These are phyloP conservation scores for Arthrobotrys conoides DNA, from an alignment of 2,329 filamentous ascomycete genomes.

Conservation along the genomic window DNA sequence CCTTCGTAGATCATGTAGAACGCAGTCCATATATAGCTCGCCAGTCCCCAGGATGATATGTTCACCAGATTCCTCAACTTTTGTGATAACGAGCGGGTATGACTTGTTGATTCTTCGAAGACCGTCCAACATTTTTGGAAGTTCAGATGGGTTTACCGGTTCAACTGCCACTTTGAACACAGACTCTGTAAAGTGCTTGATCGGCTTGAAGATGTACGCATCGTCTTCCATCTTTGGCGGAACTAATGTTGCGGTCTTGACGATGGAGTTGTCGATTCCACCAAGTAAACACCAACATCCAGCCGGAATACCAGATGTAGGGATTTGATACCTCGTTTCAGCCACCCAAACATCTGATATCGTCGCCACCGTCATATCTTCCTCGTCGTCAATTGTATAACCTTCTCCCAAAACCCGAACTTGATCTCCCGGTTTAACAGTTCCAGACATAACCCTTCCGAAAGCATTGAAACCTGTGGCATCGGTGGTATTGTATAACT, in stretches of 20 bases:
- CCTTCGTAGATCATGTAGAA: slow-evolving; percentile 90
- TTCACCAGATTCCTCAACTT: slow-evolving; percentile 97
- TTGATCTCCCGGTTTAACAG: slow-evolving; percentile 82
- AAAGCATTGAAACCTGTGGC: slow-evolving; percentile 93
- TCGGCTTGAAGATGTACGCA: slow-evolving; percentile 92
- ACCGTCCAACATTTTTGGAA: slow-evolving; percentile 98
- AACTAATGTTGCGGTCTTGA: slow-evolving; percentile 95
- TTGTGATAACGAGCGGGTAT: slow-evolving; percentile 94
- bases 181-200: slow-evolving; percentile 95
- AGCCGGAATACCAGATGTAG: slow-evolving; percentile 90
- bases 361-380: slow-evolving; percentile 92
- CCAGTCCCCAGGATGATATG: slow-evolving; percentile 95
- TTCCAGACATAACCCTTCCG: slow-evolving; percentile 92
- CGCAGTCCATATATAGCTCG: slow-evolving; percentile 99
- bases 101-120: slow-evolving; percentile 97
- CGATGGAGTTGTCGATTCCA: slow-evolving; percentile 96
- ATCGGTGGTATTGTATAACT: slow-evolving; percentile 90
- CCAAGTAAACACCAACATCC: slow-evolving; percentile 93
- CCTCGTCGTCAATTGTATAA: slow-evolving; percentile 96
- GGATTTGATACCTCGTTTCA: slow-evolving; percentile 92
- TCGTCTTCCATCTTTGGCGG: slow-evolving; percentile 83
- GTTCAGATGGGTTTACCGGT: slow-evolving; percentile 95
- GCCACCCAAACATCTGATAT: slow-evolving; percentile 90
- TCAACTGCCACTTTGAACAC: slow-evolving; percentile 98
- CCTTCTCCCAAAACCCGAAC: slow-evolving; percentile 94